Evolutionary conservation across 139 green algal genomes (phyloP), one percentile per base, ranked within the genome.

Genomic region (Nannochloris sp.): DNA sequence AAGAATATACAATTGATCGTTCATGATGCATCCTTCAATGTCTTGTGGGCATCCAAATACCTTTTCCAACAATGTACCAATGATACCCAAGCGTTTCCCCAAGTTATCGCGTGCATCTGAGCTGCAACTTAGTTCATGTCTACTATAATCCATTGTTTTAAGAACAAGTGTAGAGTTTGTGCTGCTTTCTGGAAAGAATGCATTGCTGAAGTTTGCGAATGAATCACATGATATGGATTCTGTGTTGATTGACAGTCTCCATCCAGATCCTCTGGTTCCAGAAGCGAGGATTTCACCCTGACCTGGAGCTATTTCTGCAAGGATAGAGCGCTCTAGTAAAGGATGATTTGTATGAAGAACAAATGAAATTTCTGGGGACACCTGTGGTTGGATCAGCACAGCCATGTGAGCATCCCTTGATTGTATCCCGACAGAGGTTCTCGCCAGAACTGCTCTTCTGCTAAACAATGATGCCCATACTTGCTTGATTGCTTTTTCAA

Each of bases 381-480:
- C 58, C 82, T 87, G 72, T 70, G 84, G 72, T 82, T 96, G 89
- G 10, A 95, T 64, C 3, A 96, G 73, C 36, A 97, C 89, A 0
- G 85, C 89, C 91, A 98, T 98, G 50, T 61, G 69, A 0, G 89
- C 89, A 2, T 83, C 65, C 10, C 50, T 29, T 68, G 95, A 85
- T 7, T 62, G 19, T 62, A 96, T 75, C 62, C 72, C 72, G 48
- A 64, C 78, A 27, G 75, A 74, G 14, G 75, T 66, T 9, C 92
- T 71, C 70, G 74, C 87, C 4, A 95, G 77, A 44, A 96, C 84
- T 4, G 93, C 92, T 4, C 90, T 71, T 16, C 82, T 69, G 10
- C 85, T 90, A 83, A 88, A 95, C 7, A 96, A 78, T 3, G 82
- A 93, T 16, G 91, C 89, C 93, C 92, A 98, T 61, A 98, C 92